Evolutionary conservation across 2,329 filamentous ascomycete genomes (phyloP), one percentile per base, ranked within the genome.

Genomic region (Aureobasidium lini): DNA sequence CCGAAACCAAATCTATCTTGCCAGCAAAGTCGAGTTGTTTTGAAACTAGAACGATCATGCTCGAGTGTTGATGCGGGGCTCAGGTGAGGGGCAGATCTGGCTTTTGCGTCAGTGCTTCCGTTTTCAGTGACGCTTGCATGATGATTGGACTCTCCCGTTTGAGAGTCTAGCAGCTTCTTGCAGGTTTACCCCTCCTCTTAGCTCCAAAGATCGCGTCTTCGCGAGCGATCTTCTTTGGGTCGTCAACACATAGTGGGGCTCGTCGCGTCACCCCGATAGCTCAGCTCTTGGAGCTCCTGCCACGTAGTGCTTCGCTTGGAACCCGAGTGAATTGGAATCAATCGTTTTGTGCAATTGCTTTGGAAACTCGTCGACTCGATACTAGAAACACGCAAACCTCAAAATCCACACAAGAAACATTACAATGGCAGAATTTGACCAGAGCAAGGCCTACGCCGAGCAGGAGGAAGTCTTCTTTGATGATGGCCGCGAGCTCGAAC

Each of bases 401-500:
- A 9, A 57, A 32, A 11, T n/a, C 13, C 46, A 34, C 44, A 18
- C n/a, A 58, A 48, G n/a, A 42, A 29, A 40, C 29, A 23, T 40
- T 57, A 59, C 18, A 56, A 64, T 64, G 64, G 63, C 66, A 11
- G 60, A 65, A 53, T 74, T 74, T 59, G 70, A 75, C 63, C 66
- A 75, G 60, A 72, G 64, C 56, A 79, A 80, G 64, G 77, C 76
- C 13, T 80, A 80, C 64, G 72, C 73, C 61, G 67, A 71, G 59
- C 75, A 80, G 66, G 75, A 77, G 66, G 71, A 74, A n/a, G 73
- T 74, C 57, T 77, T 78, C 62, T 72, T 72, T 66, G 83, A 89
- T 64, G 87, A 90, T 70, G 88, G 88, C 16, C 82, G 88, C 23
- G 89, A 93, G 69, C 82, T 87, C 60, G 84, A 88, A 66, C 79